Percentiles rank a stretch among this genome's conserved stretches.
phyloP scores from a whole-genome alignment of 345 rosid genomes.

The Raphanus sativus region DNA sequence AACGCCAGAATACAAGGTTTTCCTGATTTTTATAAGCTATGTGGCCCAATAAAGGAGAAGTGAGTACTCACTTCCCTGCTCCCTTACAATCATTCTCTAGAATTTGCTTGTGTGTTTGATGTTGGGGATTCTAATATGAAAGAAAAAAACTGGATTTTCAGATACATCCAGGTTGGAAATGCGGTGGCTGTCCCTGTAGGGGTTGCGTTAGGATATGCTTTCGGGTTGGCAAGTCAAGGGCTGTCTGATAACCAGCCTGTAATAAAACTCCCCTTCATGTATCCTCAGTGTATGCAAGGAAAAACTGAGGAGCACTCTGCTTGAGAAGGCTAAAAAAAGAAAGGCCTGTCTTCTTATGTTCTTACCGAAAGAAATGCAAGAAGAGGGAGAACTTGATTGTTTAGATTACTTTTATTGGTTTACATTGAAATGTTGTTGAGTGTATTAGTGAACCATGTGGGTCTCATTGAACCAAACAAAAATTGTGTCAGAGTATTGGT shows the following conservation, averaged over 20 bases:
- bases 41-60: conserved; percentile 45
- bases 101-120: neutral
- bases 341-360: neutral
- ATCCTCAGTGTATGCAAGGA: neutral
- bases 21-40: conserved; percentile 47
- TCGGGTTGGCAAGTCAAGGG: conserved; percentile 38
- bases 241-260: neutral
- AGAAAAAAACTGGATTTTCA: conserved; percentile 17
- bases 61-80: conserved; percentile 5
- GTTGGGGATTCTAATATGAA: neutral
- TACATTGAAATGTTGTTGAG: neutral
- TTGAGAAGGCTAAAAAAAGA: neutral
- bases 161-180: conserved; percentile 48
- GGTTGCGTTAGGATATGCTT: conserved; percentile 39
- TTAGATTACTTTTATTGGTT: neutral
- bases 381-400: neutral
- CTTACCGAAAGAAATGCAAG: neutral
- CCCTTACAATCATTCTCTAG: neutral
- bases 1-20: conserved; percentile 55
- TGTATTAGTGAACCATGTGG: neutral
- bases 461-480: too few relatives aligned
- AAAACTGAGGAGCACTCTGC: neutral
- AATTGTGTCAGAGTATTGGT: neutral
- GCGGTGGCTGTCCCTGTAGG: conserved; percentile 48
- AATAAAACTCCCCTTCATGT: neutral